Base-by-base conservation (phyloP, 768 basidiomycete species). In the Russula sp. region DNA sequence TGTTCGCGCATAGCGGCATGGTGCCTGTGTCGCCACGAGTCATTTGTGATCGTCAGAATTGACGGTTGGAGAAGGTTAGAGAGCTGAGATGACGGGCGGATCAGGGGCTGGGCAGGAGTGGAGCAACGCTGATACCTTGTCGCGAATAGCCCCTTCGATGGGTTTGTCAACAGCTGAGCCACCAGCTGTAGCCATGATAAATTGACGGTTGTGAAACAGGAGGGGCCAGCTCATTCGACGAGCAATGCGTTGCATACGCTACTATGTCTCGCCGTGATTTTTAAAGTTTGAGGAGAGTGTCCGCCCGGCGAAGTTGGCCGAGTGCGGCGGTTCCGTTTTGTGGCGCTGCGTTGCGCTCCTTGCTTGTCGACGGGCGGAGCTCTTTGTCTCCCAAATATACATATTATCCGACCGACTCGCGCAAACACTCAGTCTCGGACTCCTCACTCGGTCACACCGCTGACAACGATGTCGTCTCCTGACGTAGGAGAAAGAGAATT, bases 1-100 rank as follows among this genome's bases (percentile, higher is more conserved):
- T 83, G 78, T 49, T 79, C 85, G 71, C 82, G 81, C 91, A 94
- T 94, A 52, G 91, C 79, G 60, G 81, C 80, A 75, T 94, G 91
- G 77, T 93, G 88, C 70, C 88, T 82, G 74, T 94, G 91, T 76
- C 89, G 80, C 82, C 84, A 86, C 57, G 91, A 93, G 70, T 94
- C 88, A 75, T 94, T 94, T 40, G 79, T 79, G 71, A 94, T 86
- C 58, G 71, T 78, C 70, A 94, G 77, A 69, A 79, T 77, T 58
- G 80, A 74, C 20, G 91, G 91, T 68, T 78, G 76, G 59, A 94
- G 78, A 55, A 83, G 76, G 49, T 75, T 72, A 58, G 78, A 83
- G 68, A 94, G 76, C 91, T 93, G 71, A 65, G 66, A 66, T 61
- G 48, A 32, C 64, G 65, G 54, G 47, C 27, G 68, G 56, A 60